These are phyloP conservation scores for Lipomyces yamanashiensis DNA, from an alignment of 805 yeast species.

Conservation along the genomic window DNA sequence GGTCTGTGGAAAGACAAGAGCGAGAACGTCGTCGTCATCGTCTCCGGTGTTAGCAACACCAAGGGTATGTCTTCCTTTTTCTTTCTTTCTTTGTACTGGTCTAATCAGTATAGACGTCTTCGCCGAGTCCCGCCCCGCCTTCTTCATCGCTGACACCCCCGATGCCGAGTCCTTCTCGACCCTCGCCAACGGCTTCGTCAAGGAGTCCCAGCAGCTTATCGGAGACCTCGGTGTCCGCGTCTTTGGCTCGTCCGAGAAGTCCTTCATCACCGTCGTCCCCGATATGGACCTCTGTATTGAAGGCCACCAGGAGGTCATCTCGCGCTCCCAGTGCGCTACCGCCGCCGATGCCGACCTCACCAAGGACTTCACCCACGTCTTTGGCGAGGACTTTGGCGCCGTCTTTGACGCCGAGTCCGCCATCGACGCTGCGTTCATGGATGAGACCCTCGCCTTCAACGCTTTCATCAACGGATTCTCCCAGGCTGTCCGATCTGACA, in stretches of 20 bases:
- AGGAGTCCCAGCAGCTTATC: conserved; percentile 36
- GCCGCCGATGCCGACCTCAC: conserved; percentile 22
- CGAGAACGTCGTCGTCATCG: conserved; percentile 36
- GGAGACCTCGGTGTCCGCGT: conserved; percentile 36
- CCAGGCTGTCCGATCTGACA: conserved; percentile 32
- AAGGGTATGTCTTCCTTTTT: conserved; percentile 24
- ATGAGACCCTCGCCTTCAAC: conserved; percentile 36
- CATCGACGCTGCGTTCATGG: conserved; percentile 36
- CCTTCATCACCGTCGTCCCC: conserved; percentile 36
- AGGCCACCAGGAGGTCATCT: conserved; percentile 33
- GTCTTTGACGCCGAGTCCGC: conserved; percentile 29
- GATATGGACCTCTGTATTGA: conserved; percentile 35
- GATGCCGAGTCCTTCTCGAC: conserved; percentile 34
- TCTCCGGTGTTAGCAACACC: conserved; percentile 33
- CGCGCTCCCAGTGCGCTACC: conserved; percentile 35
- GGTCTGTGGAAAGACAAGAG: conserved; percentile 35
- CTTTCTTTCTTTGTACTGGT: background rate
- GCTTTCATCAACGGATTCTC: conserved; percentile 30
- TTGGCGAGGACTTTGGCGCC: conserved; percentile 29
- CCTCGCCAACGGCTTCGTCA: conserved; percentile 34
- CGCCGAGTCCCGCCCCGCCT: conserved; percentile 34
- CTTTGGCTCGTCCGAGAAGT: conserved; percentile 25
- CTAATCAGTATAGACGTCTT: conserved; percentile 23
- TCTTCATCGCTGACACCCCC: conserved; percentile 35
- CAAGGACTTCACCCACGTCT: conserved; percentile 24